A percentile compares a stretch with the other conserved stretches of the same genome.
Conservation (phyloP, 2,329 filamentous ascomycete species). For the Cladophialophora chaetospira region DNA sequence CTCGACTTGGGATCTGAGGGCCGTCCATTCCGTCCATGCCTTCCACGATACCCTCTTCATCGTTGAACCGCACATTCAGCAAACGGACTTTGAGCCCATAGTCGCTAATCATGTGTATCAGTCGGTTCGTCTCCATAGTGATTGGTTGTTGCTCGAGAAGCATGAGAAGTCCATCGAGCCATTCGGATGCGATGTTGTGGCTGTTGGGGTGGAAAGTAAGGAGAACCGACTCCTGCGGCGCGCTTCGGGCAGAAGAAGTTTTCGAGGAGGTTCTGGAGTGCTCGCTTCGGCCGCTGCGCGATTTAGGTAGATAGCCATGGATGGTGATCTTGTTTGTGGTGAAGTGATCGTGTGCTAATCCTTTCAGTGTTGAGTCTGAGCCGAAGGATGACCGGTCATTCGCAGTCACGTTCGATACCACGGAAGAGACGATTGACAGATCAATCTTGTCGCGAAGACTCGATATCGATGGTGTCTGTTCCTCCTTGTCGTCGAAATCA, state of each 20-base stretch:
- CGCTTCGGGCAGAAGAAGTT: slow-evolving; percentile 27
- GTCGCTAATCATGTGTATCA: slow-evolving; percentile 81
- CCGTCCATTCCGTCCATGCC: slow-evolving; percentile 51
- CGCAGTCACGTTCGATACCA: slow-evolving; percentile 83
- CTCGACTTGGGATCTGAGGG: slow-evolving; percentile 75
- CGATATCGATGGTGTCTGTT: slow-evolving; percentile 57
- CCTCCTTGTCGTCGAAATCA: slow-evolving; percentile 70
- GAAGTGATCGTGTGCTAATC: slow-evolving; percentile 39
- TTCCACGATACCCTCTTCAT: slow-evolving; percentile 68
- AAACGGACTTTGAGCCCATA: slow-evolving; percentile 92
- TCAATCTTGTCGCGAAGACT: slow-evolving; percentile 59
- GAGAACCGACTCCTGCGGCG: slow-evolving; percentile 68
- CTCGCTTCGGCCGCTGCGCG: slow-evolving; percentile 35
- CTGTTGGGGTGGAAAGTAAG: slow-evolving; percentile 80
- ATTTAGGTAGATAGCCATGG: slow-evolving; percentile 64
- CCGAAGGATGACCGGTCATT: slow-evolving; percentile 42
- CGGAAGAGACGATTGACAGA: slow-evolving; percentile 82
- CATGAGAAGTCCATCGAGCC: slow-evolving; percentile 95
- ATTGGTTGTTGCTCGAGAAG: slow-evolving; percentile 92
- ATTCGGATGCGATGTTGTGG: slow-evolving; percentile 86
- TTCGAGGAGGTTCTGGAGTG: slow-evolving; percentile 37
- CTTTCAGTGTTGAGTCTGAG: slow-evolving; percentile 25
- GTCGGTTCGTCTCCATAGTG: slow-evolving; percentile 90
- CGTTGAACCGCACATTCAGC: slow-evolving; percentile 87
- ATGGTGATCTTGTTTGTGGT: slow-evolving; percentile 86